A percentile compares a stretch with the other conserved stretches of the same genome.
These are phyloP conservation scores for Picea abies DNA, from an alignment of 83 land plant genomes.

Conservation along the genomic window DNA sequence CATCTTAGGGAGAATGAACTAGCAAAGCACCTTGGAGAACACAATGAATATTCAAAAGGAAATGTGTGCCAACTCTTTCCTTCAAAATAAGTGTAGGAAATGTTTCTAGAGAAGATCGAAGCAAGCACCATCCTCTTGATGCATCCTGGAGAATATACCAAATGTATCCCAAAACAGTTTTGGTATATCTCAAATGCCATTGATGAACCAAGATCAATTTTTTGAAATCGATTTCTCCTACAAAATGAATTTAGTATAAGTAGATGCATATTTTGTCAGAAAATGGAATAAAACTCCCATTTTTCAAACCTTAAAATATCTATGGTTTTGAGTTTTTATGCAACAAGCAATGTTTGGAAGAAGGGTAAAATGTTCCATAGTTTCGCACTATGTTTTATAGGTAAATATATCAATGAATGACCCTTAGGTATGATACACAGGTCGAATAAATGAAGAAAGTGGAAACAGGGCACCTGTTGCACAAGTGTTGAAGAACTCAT, in stretches of 20 bases:
- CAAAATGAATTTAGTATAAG: neutral
- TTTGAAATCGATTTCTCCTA: neutral
- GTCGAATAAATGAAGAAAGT: too few species aligned
- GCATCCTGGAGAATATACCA: conserved; percentile 3
- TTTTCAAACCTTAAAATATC: too few species aligned
- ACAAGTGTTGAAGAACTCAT: too few species aligned
- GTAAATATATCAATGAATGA: too few species aligned
- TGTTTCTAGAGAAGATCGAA: conserved; percentile 17
- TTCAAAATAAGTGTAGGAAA: neutral
- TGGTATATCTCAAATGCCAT: neutral
- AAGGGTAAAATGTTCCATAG: too few species aligned
- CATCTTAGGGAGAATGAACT: conserved; percentile 20
- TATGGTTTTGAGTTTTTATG: too few species aligned
- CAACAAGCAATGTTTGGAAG: too few species aligned
- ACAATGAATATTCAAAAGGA: neutral
- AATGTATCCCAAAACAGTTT: conserved; percentile 6
- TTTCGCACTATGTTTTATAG: too few species aligned
- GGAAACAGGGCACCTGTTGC: too few species aligned
- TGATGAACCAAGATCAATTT: neutral
- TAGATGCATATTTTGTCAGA: too few species aligned
- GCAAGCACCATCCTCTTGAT: conserved; percentile 5
- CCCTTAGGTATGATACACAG: too few species aligned
- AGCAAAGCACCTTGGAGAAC: conserved; percentile 28
- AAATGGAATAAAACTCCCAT: too few species aligned
- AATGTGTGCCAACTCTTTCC: conserved; percentile 13